These are phyloP conservation scores for Chaetomium cochliodes DNA, from an alignment of 495 filamentous ascomycete species.

Conservation along the genomic window DNA sequence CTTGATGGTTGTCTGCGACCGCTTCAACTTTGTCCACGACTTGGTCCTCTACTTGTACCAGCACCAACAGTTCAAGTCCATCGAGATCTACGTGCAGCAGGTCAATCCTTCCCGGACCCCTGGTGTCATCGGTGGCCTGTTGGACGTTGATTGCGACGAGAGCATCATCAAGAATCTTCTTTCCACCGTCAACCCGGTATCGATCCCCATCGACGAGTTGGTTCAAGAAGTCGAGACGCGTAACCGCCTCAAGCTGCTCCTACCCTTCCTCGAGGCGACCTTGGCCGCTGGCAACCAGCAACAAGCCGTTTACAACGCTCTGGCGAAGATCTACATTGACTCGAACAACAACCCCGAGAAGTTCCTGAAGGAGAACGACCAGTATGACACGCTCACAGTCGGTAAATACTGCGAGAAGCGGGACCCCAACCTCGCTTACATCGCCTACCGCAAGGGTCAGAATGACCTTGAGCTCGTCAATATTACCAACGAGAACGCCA, in stretches of 20 bases:
- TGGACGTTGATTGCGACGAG: conserved; percentile 98
- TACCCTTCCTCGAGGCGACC: conserved; percentile 95
- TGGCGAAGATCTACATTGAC: conserved; percentile 99
- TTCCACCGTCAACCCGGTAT: conserved; percentile 76
- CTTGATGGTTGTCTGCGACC: conserved; percentile 97
- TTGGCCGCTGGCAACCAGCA: conserved; percentile 91
- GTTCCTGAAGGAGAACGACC: conserved; percentile 96
- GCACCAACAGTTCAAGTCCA: conserved; percentile 99
- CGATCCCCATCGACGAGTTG: conserved; percentile 93
- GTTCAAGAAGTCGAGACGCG: conserved; percentile 92
- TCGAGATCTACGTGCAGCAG: conserved; percentile 98
- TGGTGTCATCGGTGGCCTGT: conserved; percentile 88
- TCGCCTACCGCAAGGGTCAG: conserved; percentile 93
- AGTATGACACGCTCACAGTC: conserved; percentile 89
- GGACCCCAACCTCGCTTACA: conserved; percentile 94
- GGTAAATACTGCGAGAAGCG: conserved; percentile 99
- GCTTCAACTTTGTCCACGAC: conserved; percentile 98
- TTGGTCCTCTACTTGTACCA: conserved; percentile 96
- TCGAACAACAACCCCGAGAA: conserved; percentile 98
- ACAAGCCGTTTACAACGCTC: conserved; percentile 95
- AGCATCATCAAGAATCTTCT: conserved; percentile 90
- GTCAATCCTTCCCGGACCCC: conserved; percentile 94
- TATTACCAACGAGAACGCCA: conserved; percentile 98
- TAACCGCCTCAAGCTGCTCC: conserved; percentile 90
- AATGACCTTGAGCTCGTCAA: conserved; percentile 96